A percentile compares a stretch with the other conserved stretches of the same genome.
phyloP scores from a whole-genome alignment of 2,329 filamentous ascomycete genomes.

The Claviceps sp. region DNA sequence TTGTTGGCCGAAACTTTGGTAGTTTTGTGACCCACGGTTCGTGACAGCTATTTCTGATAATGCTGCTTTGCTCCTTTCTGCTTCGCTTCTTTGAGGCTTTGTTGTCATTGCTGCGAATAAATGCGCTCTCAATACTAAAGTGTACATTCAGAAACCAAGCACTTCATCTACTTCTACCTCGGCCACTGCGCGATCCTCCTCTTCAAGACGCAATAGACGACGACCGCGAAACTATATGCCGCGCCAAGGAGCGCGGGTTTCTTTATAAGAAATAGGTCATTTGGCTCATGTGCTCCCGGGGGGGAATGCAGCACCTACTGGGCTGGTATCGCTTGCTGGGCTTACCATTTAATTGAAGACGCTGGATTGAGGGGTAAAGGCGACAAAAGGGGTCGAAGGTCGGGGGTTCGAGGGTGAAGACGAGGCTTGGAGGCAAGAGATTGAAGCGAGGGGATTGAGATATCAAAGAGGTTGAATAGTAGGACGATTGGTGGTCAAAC shows the following conservation, averaged over 20 bases:
- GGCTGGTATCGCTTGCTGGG: not conserved
- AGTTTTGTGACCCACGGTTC: conserved; percentile 96
- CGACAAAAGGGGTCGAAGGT: no score
- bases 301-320: not conserved
- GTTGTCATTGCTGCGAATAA: no score
- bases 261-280: not conserved
- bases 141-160: conserved; percentile 68
- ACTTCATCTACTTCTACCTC: conserved; percentile 99
- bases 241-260: not conserved
- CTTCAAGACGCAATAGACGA: conserved; percentile 82
- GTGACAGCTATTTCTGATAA: conserved; percentile 12
- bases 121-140: not conserved
- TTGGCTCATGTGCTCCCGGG: not conserved
- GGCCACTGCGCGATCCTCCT: conserved; percentile 96
- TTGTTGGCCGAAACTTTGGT: conserved; percentile 95
- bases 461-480: no score
- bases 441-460: no score
- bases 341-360: no score
- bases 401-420: no score
- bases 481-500: no score
- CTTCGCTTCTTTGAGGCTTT: no score
- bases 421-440: no score
- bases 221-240: not conserved
- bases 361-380: no score
- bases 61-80: no score